Evolutionary conservation across 2,329 filamentous ascomycete species (phyloP).

Genomic region (Talaromyces sp.): DNA sequence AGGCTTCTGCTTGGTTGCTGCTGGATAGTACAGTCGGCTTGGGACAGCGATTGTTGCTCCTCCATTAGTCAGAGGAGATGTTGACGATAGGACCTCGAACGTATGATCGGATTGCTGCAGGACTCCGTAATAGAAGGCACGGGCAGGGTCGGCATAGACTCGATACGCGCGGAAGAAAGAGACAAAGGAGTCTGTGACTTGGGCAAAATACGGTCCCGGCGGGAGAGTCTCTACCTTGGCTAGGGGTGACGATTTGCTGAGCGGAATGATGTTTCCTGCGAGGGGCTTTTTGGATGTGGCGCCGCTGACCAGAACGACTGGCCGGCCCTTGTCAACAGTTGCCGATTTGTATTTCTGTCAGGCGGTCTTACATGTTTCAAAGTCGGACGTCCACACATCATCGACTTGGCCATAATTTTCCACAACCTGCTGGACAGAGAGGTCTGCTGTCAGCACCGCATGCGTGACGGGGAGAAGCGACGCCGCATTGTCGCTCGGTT

Average conservation of each 20-base stretch:
- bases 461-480: neutral
- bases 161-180: neutral
- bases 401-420: neutral
- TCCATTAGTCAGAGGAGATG: neutral
- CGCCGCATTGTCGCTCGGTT: neutral
- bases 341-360: neutral
- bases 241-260: neutral
- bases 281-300: neutral
- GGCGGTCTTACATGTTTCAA: neutral
- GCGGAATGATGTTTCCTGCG: neutral
- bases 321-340: neutral
- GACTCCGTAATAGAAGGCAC: slow-evolving; percentile 1
- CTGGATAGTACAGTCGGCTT: slow-evolving; percentile 53
- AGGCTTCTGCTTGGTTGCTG: slow-evolving; percentile 47
- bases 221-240: neutral
- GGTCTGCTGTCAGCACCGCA: neutral
- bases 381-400: neutral
- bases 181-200: neutral
- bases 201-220: neutral
- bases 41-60: slow-evolving; percentile 46
- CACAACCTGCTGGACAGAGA: neutral
- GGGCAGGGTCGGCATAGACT: neutral
- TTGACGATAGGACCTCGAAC: neutral
- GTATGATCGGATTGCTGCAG: slow-evolving; percentile 16
- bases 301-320: neutral